These are phyloP conservation scores for Bryopsis sp. DNA, from an alignment of 139 green algal genomes.

Conservation along the genomic window DNA sequence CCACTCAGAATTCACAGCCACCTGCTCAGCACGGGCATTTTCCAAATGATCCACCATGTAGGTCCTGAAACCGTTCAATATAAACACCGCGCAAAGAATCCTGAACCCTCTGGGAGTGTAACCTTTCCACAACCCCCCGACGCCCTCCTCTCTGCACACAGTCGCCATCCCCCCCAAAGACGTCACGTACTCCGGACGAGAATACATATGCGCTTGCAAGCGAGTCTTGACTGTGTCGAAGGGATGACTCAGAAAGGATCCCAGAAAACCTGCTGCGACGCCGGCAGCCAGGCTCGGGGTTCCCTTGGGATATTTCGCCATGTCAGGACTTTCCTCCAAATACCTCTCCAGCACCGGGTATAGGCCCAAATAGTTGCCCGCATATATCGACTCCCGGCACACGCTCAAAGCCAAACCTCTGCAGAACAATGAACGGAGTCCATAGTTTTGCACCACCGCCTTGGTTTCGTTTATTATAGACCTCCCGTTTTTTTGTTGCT, in stretches of 20 bases:
- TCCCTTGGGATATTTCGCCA: slow-evolving; percentile 30
- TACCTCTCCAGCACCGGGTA: slow-evolving; percentile 52
- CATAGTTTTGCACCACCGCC: slow-evolving; percentile 36
- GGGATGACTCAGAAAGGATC: slow-evolving; percentile 60
- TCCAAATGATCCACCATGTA: not conserved
- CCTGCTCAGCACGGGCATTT: not conserved
- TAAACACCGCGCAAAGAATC: slow-evolving; percentile 4
- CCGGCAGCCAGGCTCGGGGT: slow-evolving; percentile 41
- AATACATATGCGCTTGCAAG: slow-evolving; percentile 46
- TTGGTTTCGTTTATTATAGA: slow-evolving; percentile 35
- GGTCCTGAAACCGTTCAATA: not conserved
- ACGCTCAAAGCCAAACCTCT: slow-evolving; percentile 47
- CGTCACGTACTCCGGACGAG: slow-evolving; percentile 44
- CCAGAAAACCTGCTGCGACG: slow-evolving; percentile 58
- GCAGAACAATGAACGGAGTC: slow-evolving; percentile 28
- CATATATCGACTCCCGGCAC: slow-evolving; percentile 67
- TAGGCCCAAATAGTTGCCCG: slow-evolving; percentile 66
- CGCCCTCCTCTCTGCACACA: slow-evolving; percentile 41
- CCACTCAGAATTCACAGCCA: no score
- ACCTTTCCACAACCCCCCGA: slow-evolving; percentile 45
- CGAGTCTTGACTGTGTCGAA: slow-evolving; percentile 70
- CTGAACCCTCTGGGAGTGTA: slow-evolving; percentile 30
- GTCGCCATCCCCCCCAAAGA: slow-evolving; percentile 25
- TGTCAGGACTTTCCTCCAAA: slow-evolving; percentile 25
- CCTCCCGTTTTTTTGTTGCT: slow-evolving; percentile 61